Conservation (phyloP, 1,284 basidiomycete genomes). For the Austroboletus novae-zelandiae region DNA sequence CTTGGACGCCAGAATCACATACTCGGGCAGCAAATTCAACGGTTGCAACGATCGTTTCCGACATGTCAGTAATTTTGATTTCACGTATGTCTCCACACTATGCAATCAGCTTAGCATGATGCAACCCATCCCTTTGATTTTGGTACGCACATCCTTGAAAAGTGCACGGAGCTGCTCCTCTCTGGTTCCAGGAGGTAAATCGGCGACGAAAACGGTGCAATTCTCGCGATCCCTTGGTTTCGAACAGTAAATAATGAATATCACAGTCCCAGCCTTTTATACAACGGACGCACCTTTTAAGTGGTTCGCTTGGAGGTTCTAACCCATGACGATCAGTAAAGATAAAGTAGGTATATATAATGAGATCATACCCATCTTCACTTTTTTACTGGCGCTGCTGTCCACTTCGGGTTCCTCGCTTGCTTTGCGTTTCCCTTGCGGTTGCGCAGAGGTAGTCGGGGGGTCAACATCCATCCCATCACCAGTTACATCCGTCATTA, state of each 20-base stretch:
- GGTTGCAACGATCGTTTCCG: conserved; percentile 64
- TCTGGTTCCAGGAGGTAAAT: conserved; percentile 56
- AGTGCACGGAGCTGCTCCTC: conserved; percentile 69
- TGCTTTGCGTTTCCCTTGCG: conserved; percentile 59
- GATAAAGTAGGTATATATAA: not conserved
- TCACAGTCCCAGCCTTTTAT: not conserved
- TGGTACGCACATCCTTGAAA: conserved; percentile 78
- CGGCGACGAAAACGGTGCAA: conserved; percentile 84
- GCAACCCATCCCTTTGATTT: conserved; percentile 1
- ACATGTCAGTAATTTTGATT: conserved; percentile 65
- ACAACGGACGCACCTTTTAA: conserved; percentile 57
- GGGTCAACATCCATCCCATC: conserved; percentile 55
- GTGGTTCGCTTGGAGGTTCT: conserved; percentile 46
- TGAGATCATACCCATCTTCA: conserved; percentile 48
- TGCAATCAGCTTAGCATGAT: conserved; percentile 10
- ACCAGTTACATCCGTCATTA: conserved; percentile 16
- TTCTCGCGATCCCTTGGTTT: conserved; percentile 88
- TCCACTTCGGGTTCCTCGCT: conserved; percentile 46
- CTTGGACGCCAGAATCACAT: conserved; percentile 18
- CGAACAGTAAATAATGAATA: not conserved
- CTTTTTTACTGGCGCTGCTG: conserved; percentile 57
- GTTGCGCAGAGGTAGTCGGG: conserved; percentile 24
- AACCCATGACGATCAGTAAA: conserved; percentile 5
- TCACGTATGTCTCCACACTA: conserved; percentile 86
- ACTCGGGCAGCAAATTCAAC: conserved; percentile 79